These are phyloP conservation scores for Neurospora crassa DNA, from an alignment of 2,329 filamentous ascomycete genomes.

Conservation along the genomic window DNA sequence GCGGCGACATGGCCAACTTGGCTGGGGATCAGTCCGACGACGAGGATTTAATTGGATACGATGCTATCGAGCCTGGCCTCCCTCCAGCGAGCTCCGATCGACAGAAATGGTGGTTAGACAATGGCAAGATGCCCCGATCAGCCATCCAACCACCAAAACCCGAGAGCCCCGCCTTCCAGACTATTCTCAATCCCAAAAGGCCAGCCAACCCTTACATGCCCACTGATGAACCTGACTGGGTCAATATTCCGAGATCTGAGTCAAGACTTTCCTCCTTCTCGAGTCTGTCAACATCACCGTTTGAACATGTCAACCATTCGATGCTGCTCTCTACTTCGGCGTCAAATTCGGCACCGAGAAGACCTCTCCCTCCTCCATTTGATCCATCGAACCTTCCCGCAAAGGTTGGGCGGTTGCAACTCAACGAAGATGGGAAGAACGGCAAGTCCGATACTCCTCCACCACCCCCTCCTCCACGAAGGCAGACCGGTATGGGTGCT, in stretches of 20 bases:
- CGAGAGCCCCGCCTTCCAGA: constrained; percentile 36
- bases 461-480: constrained; percentile 30
- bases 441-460: constrained; percentile 13
- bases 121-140: constrained; percentile 66
- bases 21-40: constrained; percentile 55
- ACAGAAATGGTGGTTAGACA: constrained; percentile 63
- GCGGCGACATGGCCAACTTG: constrained; percentile 48
- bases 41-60: constrained; percentile 72
- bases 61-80: constrained; percentile 70
- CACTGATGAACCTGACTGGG: constrained; percentile 76
- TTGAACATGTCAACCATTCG: constrained; percentile 47
- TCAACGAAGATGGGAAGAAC: constrained; percentile 30
- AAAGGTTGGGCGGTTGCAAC: constrained; percentile 34
- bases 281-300: constrained; percentile 49
- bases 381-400: constrained; percentile 36
- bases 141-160: constrained; percentile 53
- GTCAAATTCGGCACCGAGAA: constrained; percentile 36
- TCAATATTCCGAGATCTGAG: constrained; percentile 48
- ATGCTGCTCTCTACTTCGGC: constrained; percentile 34
- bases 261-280: constrained; percentile 45
- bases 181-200: constrained; percentile 62
- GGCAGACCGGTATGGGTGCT: constrained; percentile 23
- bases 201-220: constrained; percentile 73
- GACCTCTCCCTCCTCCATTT: constrained; percentile 38
- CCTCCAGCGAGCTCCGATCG: constrained; percentile 58